phyloP scores from a whole-genome alignment of 495 filamentous ascomycete species.

The Aspergillus taichungensis region DNA sequence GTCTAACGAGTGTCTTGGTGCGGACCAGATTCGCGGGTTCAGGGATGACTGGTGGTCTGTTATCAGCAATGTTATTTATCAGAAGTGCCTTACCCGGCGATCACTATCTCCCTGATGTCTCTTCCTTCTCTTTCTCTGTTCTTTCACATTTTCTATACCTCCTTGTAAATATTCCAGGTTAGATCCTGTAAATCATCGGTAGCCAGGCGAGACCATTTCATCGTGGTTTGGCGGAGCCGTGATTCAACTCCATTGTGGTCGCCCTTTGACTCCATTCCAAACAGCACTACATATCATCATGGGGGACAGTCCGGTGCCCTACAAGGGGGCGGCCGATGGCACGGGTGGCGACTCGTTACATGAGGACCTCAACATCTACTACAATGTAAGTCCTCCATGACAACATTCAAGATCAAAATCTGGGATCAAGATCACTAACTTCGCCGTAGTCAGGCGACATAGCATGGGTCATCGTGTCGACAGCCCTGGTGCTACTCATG shows the following conservation, averaged over 20 bases:
- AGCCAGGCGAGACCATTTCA: too few species aligned
- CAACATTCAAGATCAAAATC: background rate
- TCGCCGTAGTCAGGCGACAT: slow-evolving; percentile 68
- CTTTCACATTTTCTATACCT: too few species aligned
- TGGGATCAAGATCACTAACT: slow-evolving; percentile 6
- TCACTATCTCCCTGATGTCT: too few species aligned
- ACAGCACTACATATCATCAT: slow-evolving; percentile 16
- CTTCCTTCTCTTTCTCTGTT: too few species aligned
- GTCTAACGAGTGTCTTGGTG: too few species aligned
- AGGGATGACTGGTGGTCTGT: too few species aligned
- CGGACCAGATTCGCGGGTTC: too few species aligned
- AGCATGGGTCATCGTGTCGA: slow-evolving; percentile 80
- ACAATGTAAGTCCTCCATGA: slow-evolving; percentile 49
- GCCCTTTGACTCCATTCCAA: slow-evolving; percentile 3
- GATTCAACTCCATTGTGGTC: slow-evolving; percentile 6
- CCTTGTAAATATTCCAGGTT: too few species aligned
- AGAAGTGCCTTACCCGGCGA: too few species aligned
- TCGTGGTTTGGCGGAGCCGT: too few species aligned
- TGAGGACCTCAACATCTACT: slow-evolving; percentile 72
- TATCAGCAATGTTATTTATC: too few species aligned
- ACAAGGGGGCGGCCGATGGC: slow-evolving; percentile 50
- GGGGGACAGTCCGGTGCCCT: slow-evolving; percentile 40
- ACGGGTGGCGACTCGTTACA: slow-evolving; percentile 68
- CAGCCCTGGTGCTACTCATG: slow-evolving; percentile 92
- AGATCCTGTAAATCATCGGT: too few species aligned